A percentile compares a stretch with the other conserved stretches of the same genome.
Conservation (phyloP, 805 yeast genomes). For the Blastobotrys muscicola region DNA sequence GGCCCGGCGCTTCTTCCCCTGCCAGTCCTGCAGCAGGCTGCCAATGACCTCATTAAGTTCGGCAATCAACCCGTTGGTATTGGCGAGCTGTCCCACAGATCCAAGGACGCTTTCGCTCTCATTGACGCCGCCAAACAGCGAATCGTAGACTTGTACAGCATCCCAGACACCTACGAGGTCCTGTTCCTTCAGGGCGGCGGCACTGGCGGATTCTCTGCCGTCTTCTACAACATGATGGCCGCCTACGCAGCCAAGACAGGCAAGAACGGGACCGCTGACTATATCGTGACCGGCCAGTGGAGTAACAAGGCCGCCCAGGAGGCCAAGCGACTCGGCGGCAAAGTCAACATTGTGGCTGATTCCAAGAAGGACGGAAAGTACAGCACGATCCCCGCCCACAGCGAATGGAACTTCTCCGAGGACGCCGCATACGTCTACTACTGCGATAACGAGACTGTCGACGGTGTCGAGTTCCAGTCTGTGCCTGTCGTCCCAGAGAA, state of each 20-base stretch:
- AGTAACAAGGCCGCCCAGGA: conserved; percentile 81
- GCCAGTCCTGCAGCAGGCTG: conserved; percentile 76
- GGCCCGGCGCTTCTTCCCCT: conserved; percentile 95
- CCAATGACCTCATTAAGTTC: conserved; percentile 68
- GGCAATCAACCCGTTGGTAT: conserved; percentile 69
- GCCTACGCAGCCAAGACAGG: conserved; percentile 63
- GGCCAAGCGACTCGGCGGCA: conserved; percentile 73
- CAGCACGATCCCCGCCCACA: conserved; percentile 55
- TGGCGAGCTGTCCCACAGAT: conserved; percentile 95
- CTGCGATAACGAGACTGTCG: conserved; percentile 96
- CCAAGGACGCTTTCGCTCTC: conserved; percentile 67
- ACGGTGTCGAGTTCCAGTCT: conserved; percentile 79
- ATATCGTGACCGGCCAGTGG: conserved; percentile 91
- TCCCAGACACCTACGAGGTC: conserved; percentile 91
- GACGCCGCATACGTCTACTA: conserved; percentile 78
- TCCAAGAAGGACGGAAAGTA: conserved; percentile 50
- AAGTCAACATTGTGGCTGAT: conserved; percentile 58
- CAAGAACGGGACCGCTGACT: conserved; percentile 70
- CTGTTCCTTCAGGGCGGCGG: conserved; percentile 98
- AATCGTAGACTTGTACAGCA: conserved; percentile 50
- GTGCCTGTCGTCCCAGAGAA: conserved; percentile 48
- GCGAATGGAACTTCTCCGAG: conserved; percentile 52
- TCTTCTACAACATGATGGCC: conserved; percentile 75
- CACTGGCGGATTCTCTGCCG: conserved; percentile 86
- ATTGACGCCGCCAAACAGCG: conserved; percentile 68